Conservation (phyloP, 2,329 filamentous ascomycete genomes). For the Aspergillus spinulosporus region DNA sequence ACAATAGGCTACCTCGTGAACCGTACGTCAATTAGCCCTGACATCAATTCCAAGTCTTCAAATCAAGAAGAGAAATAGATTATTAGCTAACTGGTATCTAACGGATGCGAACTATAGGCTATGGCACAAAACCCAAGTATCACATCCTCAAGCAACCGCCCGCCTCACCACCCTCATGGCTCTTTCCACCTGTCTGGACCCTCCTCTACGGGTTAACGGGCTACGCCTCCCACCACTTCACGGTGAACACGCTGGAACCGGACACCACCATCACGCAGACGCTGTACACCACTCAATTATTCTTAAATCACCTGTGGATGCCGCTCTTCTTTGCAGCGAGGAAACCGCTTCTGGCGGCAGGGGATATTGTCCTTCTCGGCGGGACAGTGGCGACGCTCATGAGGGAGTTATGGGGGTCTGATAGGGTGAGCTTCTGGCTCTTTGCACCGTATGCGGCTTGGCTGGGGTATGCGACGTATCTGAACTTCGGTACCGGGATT, state of each 20-base stretch:
- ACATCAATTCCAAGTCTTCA: neutral
- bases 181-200: slow-evolving; percentile 63
- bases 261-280: slow-evolving; percentile 61
- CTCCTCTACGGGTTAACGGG: slow-evolving; percentile 71
- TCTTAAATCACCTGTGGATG: slow-evolving; percentile 85
- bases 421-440: slow-evolving; percentile 69
- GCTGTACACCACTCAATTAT: slow-evolving; percentile 83
- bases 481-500: slow-evolving; percentile 68
- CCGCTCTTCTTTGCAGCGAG: slow-evolving; percentile 85
- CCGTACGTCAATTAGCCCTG: slow-evolving; percentile 20
- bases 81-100: neutral
- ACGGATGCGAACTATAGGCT: slow-evolving; percentile 18
- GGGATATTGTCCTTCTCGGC: slow-evolving; percentile 71
- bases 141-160: slow-evolving; percentile 48
- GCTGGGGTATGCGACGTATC: slow-evolving; percentile 84
- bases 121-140: slow-evolving; percentile 40
- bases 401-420: slow-evolving; percentile 73
- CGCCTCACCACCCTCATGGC: slow-evolving; percentile 56
- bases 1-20: slow-evolving; percentile 34
- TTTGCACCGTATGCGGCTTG: slow-evolving; percentile 82
- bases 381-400: slow-evolving; percentile 73
- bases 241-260: slow-evolving; percentile 57
- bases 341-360: slow-evolving; percentile 70
- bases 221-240: slow-evolving; percentile 80
- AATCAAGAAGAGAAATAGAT: neutral